Evolutionary conservation across 192 early-diverging fungal species (phyloP).

Genomic region (Coemansia sp.): DNA sequence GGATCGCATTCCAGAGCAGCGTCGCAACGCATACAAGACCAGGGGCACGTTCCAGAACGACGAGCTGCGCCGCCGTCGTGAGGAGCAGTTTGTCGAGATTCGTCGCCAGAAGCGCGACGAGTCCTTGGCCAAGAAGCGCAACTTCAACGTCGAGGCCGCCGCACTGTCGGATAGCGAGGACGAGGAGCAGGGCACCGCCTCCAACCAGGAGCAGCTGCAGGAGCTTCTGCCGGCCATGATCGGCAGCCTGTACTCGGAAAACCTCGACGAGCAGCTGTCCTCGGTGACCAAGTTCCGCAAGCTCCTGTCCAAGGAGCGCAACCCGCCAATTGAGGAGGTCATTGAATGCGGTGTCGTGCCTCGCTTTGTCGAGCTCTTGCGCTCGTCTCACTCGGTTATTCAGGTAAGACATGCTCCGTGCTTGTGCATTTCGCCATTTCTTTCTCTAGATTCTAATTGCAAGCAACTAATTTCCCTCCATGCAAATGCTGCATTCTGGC

Average conservation of each 20-base stretch:
- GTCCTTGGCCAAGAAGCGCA: constrained; percentile 89
- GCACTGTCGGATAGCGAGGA: constrained; percentile 75
- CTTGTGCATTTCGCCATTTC: neutral
- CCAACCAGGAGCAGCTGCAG: constrained; percentile 69
- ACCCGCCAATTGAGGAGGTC: constrained; percentile 97
- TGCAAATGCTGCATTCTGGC: constrained; percentile 1
- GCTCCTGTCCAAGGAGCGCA: constrained; percentile 90
- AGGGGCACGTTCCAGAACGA: constrained; percentile 86
- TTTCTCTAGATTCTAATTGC: neutral
- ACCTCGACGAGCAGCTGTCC: constrained; percentile 77
- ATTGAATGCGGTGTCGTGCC: constrained; percentile 93
- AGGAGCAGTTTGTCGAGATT: constrained; percentile 92
- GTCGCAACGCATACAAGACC: constrained; percentile 84
- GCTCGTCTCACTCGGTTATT: constrained; percentile 79
- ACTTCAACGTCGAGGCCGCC: constrained; percentile 62
- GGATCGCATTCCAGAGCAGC: constrained; percentile 56
- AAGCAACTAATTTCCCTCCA: neutral
- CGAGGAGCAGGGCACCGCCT: constrained; percentile 65
- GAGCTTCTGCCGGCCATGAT: constrained; percentile 84
- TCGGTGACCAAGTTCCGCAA: constrained; percentile 93
- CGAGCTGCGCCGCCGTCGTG: constrained; percentile 90
- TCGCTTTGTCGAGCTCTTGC: constrained; percentile 93
- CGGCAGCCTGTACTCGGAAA: constrained; percentile 73
- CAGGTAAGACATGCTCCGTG: constrained; percentile 58
- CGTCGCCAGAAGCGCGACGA: constrained; percentile 97